Evolutionary conservation across 192 early-diverging fungal genomes (phyloP), one percentile per base, ranked within the genome.

Genomic region (Coemansia sp.): DNA sequence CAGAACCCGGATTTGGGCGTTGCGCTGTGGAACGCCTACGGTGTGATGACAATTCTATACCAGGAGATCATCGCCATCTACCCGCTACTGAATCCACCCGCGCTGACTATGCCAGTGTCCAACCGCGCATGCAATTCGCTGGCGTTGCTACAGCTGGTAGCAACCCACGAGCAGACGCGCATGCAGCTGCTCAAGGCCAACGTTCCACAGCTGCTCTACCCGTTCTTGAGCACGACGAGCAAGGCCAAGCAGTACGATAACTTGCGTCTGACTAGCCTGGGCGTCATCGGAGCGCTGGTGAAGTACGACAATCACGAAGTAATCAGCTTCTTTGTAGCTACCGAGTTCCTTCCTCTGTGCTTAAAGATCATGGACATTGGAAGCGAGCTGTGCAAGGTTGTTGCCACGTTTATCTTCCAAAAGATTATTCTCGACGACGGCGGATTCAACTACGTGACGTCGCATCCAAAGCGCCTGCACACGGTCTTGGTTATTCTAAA

Each of bases 331-430:
- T 86, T 99, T 64, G 85, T 99, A 4, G 93, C 92, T 19, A 98
- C 97, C 37, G 97, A 99, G 84, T 98, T 99, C 67, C 92, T 99
- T 67, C 97, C 97, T 1, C 89, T 99, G 19, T 98, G 95, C 74
- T 83, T 99, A n/a, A 91, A 96, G 67, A 99, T 99, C 70, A 97
- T 99, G 94, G 97, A 99, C 73, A 94, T 93, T 65, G 97, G 97
- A 38, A 91, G 89, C 70, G 97, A 99, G 73, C 88, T 98, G 41
- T 96, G 94, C 65, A 99, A 99, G 73, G 96, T 95, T 32, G 97
- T 99, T 38, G 97, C 97, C n/a, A 99, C 96, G 27, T 98, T 99
- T 81, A 97, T 99, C 67, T 95, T 99, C 41, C 96, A 99, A 79
- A 94, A 97, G 67, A 98, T 99, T 31, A 87, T 99, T 27, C 78